phyloP scores from a whole-genome alignment of 148 eudicot genomes.

The Cornus suecica region DNA sequence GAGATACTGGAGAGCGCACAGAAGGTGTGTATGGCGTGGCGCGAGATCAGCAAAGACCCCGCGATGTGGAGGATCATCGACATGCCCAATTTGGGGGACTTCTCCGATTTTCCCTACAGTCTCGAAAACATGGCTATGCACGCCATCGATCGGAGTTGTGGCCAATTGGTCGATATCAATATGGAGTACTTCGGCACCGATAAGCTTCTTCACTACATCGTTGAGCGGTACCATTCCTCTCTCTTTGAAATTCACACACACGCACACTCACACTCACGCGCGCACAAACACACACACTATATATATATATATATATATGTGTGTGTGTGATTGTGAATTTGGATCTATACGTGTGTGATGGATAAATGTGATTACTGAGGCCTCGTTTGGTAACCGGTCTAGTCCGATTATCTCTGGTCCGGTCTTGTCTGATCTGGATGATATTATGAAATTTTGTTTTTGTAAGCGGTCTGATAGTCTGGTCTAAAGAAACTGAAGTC shows the following conservation, averaged over 20 bases:
- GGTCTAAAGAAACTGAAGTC: no score
- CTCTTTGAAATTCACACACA: background rate
- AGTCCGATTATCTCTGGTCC: no score
- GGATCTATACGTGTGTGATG: no score
- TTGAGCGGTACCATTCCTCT: slow-evolving; percentile 32
- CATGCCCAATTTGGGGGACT: slow-evolving; percentile 21
- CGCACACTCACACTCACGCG: background rate
- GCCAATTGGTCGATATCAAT: slow-evolving; percentile 32
- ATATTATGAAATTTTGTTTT: no score
- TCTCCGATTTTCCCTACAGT: background rate
- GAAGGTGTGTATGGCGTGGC: slow-evolving; percentile 61
- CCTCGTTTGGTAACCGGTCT: no score
- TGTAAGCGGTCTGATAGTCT: no score
- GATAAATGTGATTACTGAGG: no score
- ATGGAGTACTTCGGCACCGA: slow-evolving; percentile 31
- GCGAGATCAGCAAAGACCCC: slow-evolving; percentile 57
- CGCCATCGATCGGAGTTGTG: slow-evolving; percentile 47
- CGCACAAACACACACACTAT: background rate
- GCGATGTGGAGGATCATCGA: slow-evolving; percentile 50
- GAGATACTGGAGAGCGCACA: slow-evolving; percentile 47
- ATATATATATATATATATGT: no score
- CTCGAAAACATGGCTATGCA: slow-evolving; percentile 24
- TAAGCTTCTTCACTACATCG: slow-evolving; percentile 26
- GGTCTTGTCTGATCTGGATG: no score
- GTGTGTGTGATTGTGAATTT: no score